A percentile compares a stretch with the other conserved stretches of the same genome.
These are phyloP conservation scores for Penicillium verrucosum DNA, from an alignment of 2,329 filamentous ascomycete genomes.

Conservation along the genomic window DNA sequence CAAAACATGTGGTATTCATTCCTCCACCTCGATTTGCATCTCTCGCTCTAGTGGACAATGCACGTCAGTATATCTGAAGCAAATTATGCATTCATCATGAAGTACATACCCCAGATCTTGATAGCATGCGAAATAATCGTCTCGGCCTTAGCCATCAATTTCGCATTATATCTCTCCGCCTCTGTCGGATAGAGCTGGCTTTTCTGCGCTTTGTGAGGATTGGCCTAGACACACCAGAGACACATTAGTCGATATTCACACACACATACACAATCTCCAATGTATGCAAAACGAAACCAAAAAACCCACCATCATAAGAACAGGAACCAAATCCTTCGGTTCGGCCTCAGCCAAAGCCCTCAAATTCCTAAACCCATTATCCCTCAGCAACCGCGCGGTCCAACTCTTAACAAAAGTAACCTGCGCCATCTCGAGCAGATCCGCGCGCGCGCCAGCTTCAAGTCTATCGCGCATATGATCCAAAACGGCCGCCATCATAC, in stretches of 20 bases:
- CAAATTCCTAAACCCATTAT: constrained; percentile 69
- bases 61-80: constrained; percentile 4
- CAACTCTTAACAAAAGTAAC: constrained; percentile 74
- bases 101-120: constrained; percentile 57
- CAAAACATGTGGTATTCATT: constrained; percentile 15
- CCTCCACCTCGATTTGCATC: constrained; percentile 37
- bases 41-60: constrained; percentile 32
- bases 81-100: background rate
- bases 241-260: background rate
- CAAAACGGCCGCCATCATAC: constrained; percentile 66
- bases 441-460: constrained; percentile 67
- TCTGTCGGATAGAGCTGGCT: constrained; percentile 55
- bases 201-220: constrained; percentile 57
- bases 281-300: constrained; percentile 17
- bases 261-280: constrained; percentile 2
- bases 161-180: constrained; percentile 60
- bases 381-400: constrained; percentile 71
- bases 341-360: constrained; percentile 67
- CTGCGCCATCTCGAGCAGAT: constrained; percentile 67
- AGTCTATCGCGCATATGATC: constrained; percentile 74
- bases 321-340: constrained; percentile 63
- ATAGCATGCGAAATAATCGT: constrained; percentile 68
- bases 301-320: constrained; percentile 63
- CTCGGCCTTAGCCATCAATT: constrained; percentile 63
- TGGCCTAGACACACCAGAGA: constrained; percentile 49